Base-by-base conservation (phyloP, 1,284 basidiomycete genomes). In the Gastroboletus turbinatus region DNA sequence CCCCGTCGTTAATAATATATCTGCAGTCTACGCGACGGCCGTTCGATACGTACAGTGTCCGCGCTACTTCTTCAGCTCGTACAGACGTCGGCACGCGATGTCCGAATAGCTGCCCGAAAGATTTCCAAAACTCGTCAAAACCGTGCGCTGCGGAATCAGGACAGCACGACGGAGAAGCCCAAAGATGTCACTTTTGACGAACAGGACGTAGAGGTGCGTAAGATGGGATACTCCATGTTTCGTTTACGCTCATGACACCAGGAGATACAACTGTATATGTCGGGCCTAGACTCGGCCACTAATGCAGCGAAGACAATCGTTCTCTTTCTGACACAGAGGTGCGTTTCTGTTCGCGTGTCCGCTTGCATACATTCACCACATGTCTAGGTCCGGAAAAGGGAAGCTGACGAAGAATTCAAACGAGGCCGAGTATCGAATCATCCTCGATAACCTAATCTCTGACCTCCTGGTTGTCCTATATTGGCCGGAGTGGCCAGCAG, bases 401-500 rank as follows among this genome's bases (percentile, higher is more conserved):
- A 96, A 95, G 70, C 78, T 82, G 2, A 92, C 87, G 27, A 97
- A 96, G 72, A 90, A 88, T 57, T 85, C 90, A 0, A 92, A 92
- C 56, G 95, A 97, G 67, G 86, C 90, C 3, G 94, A 96, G 68
- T 97, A 96, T 70, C 86, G 93, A 53, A 79, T 85, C 0, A 93
- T 98, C 40, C 88, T 99, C 57, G 95, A 98, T 66, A 90, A 90
- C 60, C 78, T 98, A 14, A 85, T 98, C 33, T 84, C 86, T 5
- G 96, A 99, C 67, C 77, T 98, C 17, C 79, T 98, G n/a, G 81
- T 82, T 16, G 94, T 96, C 5, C 75, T 98, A 5, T 96, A 92
- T 68, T 90, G 92, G 81, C 95, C 96, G 0, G 96, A 99, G 70
- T 99, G 96, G 95, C 96, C 97, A 1, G 96, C 92, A 8, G 92